Evolutionary conservation across 345 rosid genomes (phyloP), one percentile per base, ranked within the genome.

Genomic region (Eucalyptus pauciflora): DNA sequence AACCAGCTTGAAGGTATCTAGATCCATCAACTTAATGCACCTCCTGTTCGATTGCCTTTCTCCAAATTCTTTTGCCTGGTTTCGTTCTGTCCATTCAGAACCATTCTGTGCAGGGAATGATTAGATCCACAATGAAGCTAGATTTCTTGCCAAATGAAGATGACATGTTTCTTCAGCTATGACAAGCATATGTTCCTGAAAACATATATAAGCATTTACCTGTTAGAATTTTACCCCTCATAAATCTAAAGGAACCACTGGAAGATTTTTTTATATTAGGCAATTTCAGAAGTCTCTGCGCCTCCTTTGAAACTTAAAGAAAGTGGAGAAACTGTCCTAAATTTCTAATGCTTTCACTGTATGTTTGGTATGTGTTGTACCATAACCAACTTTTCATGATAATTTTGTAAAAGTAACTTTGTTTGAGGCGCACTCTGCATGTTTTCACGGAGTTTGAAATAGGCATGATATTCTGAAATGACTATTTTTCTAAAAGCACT

Each of bases 1-100:
- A 96, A 97, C 91, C 96, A 92, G 89, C 94, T 97, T 20, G 95
- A 94, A 94, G 99, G 99, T 96, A 95, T 49, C 20, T 80, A 76
- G 48, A 76, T 37, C 48, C 27, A 76, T 22, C 27, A 76, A 76
- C 20, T 20, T 76, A 76, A 76, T 76, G 83, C 83, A 37, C 15
- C 83, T 83, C 11, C 56, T 51, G 13, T 50, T 64, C 80, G 22
- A 76, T 56, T 43, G 27, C 31, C 31, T 56, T 54, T 80, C 50
- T 43, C 49, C 76, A 46, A 88, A 31, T 69, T 76, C 67, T 41
- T 17, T 60, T 29, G 41, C 79, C 13, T 22, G n/a, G 22, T 52
- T 41, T 86, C 12, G 18, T 31, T 16, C 87, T 33, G 64, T 76
- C 81, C 46, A 41, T 76, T 76, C 46, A 76, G 83, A 76, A 76